Evolutionary conservation across 2,329 filamentous ascomycete genomes (phyloP).

Genomic region (Calonectria ilicicola): DNA sequence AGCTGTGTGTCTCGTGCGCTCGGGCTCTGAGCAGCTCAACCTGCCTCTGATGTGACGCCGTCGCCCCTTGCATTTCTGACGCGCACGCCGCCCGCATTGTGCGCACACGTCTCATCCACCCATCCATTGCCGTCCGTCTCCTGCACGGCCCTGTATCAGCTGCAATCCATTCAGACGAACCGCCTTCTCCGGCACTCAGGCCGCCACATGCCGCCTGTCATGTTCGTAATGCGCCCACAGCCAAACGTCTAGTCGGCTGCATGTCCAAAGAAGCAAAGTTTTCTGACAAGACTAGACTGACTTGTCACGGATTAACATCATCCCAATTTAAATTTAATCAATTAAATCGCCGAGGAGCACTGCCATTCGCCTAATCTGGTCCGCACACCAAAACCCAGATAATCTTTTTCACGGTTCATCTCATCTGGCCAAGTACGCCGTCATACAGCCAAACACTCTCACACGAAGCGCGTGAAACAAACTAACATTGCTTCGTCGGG

Average conservation of each 20-base stretch:
- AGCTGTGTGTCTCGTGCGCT: constrained; percentile 5
- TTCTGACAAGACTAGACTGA: neutral
- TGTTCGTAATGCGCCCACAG: neutral
- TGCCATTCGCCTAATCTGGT: neutral
- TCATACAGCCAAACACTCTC: neutral
- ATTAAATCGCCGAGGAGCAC: constrained; percentile 2
- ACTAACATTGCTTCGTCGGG: neutral
- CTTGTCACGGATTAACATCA: constrained; percentile 5
- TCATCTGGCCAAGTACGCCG: neutral
- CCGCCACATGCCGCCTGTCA: neutral
- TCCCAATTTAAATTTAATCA: constrained; percentile 7
- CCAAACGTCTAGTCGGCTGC: neutral
- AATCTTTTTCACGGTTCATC: constrained; percentile 5
- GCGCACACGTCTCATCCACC: neutral
- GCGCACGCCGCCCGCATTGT: neutral
- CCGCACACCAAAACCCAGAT: neutral
- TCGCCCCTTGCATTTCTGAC: constrained; percentile 5
- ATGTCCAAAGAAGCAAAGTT: neutral
- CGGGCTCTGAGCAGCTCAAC: neutral
- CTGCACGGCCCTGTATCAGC: neutral
- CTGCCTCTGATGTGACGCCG: constrained; percentile 1
- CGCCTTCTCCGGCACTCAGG: neutral
- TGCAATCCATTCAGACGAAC: neutral
- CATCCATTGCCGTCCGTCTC: neutral
- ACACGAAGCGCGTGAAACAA: neutral